Conservation (phyloP, 345 rosid species). For the Murraya paniculata region DNA sequence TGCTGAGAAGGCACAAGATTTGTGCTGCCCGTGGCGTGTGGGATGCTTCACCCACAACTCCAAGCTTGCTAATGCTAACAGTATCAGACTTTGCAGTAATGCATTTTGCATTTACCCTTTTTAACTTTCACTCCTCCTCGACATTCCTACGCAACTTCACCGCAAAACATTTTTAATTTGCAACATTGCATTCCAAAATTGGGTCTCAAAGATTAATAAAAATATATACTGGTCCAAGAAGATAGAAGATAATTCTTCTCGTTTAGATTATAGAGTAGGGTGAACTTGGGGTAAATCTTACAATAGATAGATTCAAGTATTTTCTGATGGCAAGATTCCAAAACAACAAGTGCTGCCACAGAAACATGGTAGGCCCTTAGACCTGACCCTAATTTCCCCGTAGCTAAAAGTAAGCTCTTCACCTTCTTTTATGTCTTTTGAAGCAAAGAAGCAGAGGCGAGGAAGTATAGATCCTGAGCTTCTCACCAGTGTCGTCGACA, state of each 20-base stretch:
- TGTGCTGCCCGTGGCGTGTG: conserved; percentile 89
- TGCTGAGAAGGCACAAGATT: conserved; percentile 60
- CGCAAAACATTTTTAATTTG: no score
- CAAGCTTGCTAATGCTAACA: neutral
- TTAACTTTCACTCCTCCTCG: no score
- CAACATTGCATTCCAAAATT: no score
- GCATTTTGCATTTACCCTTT: no score
- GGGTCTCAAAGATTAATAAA: no score
- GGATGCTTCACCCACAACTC: conserved; percentile 21
- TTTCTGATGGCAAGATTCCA: conserved; percentile 72
- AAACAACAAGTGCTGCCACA: conserved; percentile 69
- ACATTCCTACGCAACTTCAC: no score
- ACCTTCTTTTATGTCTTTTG: conserved; percentile 53
- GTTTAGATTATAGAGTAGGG: no score
- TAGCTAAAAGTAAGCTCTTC: conserved; percentile 83
- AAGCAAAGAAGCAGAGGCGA: conserved; percentile 80
- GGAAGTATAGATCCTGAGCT: conserved; percentile 61
- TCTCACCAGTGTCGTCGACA: conserved; percentile 57
- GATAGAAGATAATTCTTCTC: no score
- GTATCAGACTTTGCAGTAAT: neutral
- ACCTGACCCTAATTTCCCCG: conserved; percentile 51
- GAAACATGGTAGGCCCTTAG: conserved; percentile 55
- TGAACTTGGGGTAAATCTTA: no score
- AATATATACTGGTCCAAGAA: no score
- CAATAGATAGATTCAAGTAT: conserved; percentile 35